Conservation (phyloP, 1,284 basidiomycete genomes). For the Melanopsichium pennsylvanicum region DNA sequence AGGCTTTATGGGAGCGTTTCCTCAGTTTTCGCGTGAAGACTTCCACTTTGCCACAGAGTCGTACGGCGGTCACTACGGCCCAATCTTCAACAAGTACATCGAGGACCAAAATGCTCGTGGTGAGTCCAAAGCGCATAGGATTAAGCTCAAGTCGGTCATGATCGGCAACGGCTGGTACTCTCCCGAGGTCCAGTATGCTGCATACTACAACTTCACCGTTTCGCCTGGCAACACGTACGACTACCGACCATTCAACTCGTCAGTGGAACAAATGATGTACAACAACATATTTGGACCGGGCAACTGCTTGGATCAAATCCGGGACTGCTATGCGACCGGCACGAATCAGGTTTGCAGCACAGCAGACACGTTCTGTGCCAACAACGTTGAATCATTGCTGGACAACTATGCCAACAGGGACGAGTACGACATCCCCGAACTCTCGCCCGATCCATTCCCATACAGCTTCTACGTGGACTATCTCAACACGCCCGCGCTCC, state of each 20-base stretch:
- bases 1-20: constrained; percentile 58
- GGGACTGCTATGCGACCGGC: constrained; percentile 38
- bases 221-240: constrained; percentile 50
- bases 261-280: constrained; percentile 35
- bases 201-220: constrained; percentile 57
- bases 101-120: constrained; percentile 72
- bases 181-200: constrained; percentile 47
- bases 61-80: constrained; percentile 72
- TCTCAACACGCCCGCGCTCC: constrained; percentile 41
- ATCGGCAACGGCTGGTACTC: constrained; percentile 68
- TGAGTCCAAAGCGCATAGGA: constrained; percentile 68
- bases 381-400: constrained; percentile 40
- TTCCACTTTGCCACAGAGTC: constrained; percentile 72
- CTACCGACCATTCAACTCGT: constrained; percentile 39
- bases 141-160: constrained; percentile 74
- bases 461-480: constrained; percentile 49
- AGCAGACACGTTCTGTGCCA: constrained; percentile 48
- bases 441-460: constrained; percentile 53
- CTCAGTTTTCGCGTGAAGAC: constrained; percentile 64
- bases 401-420: constrained; percentile 43
- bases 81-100: constrained; percentile 70
- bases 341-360: constrained; percentile 44
- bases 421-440: constrained; percentile 54
- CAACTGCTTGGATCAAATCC: constrained; percentile 52
- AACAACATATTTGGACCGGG: constrained; percentile 44